These are phyloP conservation scores for Coniochaeta ligniaria DNA, from an alignment of 2,329 filamentous ascomycete species.

Conservation along the genomic window DNA sequence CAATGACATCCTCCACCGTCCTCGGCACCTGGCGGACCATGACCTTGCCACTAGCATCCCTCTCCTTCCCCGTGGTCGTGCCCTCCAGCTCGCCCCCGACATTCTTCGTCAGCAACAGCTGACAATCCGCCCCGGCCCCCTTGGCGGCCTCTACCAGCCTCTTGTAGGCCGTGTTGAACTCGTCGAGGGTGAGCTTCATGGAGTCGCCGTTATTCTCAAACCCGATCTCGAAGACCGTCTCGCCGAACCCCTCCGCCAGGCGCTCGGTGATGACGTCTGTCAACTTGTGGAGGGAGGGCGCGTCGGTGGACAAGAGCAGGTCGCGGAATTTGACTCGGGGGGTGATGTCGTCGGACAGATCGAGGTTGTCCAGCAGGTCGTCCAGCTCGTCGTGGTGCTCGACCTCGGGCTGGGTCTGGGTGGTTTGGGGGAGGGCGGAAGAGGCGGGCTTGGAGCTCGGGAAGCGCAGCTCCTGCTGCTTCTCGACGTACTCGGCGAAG, in stretches of 20 bases:
- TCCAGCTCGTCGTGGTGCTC: constrained; percentile 77
- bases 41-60: constrained; percentile 72
- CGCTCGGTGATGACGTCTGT: constrained; percentile 59
- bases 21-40: constrained; percentile 70
- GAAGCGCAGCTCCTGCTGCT: constrained; percentile 74
- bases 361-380: constrained; percentile 84
- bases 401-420: constrained; percentile 17
- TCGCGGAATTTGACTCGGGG: constrained; percentile 65
- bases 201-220: constrained; percentile 84
- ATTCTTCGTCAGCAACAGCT: constrained; percentile 82
- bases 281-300: constrained; percentile 56
- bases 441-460: constrained; percentile 26
- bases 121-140: constrained; percentile 63
- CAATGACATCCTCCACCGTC: constrained; percentile 80
- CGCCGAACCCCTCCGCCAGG: constrained; percentile 76
- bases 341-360: constrained; percentile 60
- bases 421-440: constrained; percentile 18
- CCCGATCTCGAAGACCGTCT: constrained; percentile 86
- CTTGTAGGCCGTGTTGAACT: constrained; percentile 68
- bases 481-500: constrained; percentile 95
- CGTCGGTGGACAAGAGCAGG: constrained; percentile 51
- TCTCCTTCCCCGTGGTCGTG: constrained; percentile 58
- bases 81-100: constrained; percentile 74
- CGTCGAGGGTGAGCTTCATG: constrained; percentile 65
- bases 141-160: constrained; percentile 61